Base-by-base conservation (phyloP, 768 basidiomycete species). In the Mycena haematopus region DNA sequence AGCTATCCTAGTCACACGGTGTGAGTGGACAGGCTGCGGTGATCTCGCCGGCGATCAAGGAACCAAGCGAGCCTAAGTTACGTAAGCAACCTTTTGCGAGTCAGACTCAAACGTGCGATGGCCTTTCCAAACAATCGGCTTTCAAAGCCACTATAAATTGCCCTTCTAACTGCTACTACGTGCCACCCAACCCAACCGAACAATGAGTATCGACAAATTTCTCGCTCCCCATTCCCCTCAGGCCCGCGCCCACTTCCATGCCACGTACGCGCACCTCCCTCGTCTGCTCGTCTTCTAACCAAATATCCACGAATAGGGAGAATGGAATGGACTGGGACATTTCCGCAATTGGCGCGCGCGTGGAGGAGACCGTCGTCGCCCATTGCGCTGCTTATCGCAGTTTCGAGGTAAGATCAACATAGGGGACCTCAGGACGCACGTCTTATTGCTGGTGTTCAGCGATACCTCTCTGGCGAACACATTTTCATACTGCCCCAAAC, bases 311-410 rank as follows among this genome's bases (percentile, higher is more conserved):
- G 52, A 45, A 31, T 69, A 92, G 90, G 47, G 87, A 92, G 74
- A 88, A 88, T 64, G 84, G 80, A 75, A 82, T 82, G 65, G 79
- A 77, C 45, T 92, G 90, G 90, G 89, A 91, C 70, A 81, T 83
- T 36, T 85, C 90, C 67, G 84, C 29, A 31, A 31, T 31, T 31
- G 88, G 65, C 86, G 86, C 15, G 84, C 85, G 29, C 14, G 79
- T 90, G 70, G 82, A 90, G 76, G 90, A 92, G 73, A 85, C 85
- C 2, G 82, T 92, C 60, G 84, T 92, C 44, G 88, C 91, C 1
- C 85, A 87, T 22, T 90, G 86, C 68, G 90, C 92, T n/a, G 87
- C 91, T 6, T 93, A 93, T 75, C 82, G 88, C 66, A 89, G 91
- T 3, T 86, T 93, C 69, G 84, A 84, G 65, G 65, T 67, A 9